These are phyloP conservation scores for Syzygium aqueum DNA, from an alignment of 345 rosid species.

Conservation along the genomic window DNA sequence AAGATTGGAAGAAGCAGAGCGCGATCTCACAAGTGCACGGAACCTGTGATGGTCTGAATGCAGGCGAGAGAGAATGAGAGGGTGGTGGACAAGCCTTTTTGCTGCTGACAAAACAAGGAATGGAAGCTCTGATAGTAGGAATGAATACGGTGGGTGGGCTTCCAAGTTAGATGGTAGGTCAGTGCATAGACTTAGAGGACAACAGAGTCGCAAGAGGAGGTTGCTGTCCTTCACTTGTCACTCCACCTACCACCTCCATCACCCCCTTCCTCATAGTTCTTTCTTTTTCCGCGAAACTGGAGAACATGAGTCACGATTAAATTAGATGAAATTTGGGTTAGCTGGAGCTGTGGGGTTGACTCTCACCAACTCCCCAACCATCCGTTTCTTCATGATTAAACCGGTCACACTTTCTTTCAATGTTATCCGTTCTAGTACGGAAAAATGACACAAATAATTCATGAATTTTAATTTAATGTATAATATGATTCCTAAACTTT, in stretches of 20 bases:
- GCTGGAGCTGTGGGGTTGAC: too few species aligned
- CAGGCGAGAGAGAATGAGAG: not conserved
- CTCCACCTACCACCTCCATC: not conserved
- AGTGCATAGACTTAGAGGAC: not conserved
- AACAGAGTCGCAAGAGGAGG: not conserved
- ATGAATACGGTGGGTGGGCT: not conserved
- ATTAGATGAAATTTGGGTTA: too few species aligned
- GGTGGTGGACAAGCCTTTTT: not conserved
- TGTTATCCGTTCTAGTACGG: too few species aligned
- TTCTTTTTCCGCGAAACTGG: too few species aligned
- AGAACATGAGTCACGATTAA: too few species aligned
- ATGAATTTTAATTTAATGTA: too few species aligned
- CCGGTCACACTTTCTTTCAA: too few species aligned
- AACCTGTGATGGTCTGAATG: not conserved
- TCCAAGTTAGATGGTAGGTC: not conserved
- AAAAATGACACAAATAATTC: too few species aligned
- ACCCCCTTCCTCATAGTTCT: not conserved
- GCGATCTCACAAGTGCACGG: not conserved
- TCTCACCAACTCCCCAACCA: not conserved
- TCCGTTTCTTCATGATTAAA: too few species aligned
- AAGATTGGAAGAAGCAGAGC: not conserved
- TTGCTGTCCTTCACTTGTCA: not conserved
- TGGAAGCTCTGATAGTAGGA: not conserved
- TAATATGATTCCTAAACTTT: too few species aligned
- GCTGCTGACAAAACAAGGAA: not conserved